Evolutionary conservation across 768 basidiomycete genomes (phyloP).

Genomic region (Holtermanniella nyarrowii): DNA sequence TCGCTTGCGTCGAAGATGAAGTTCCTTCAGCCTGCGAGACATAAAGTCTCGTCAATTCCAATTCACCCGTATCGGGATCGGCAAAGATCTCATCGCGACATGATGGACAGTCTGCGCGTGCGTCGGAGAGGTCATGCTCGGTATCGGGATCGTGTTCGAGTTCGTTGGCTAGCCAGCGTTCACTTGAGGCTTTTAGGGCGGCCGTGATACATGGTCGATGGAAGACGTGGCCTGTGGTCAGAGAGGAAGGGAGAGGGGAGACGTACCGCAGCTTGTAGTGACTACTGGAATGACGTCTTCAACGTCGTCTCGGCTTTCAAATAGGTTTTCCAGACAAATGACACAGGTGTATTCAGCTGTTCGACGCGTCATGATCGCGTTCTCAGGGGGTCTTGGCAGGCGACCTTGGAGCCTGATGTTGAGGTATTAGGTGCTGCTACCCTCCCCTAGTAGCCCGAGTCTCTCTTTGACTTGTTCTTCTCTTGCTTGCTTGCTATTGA

Average conservation of each 20-base stretch:
- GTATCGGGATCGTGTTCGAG: conserved; percentile 11
- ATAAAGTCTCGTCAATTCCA: conserved; percentile 19
- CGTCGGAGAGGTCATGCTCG: conserved; percentile 15
- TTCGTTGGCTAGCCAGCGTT: conserved; percentile 8
- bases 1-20: conserved; percentile 1
- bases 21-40: conserved; percentile 14
- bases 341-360: conserved; percentile 18
- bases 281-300: conserved; percentile 19
- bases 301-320: conserved; percentile 20
- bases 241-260: background rate
- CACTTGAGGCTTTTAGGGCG: conserved; percentile 20
- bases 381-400: no score
- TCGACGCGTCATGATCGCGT: no score
- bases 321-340: conserved; percentile 29
- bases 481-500: no score
- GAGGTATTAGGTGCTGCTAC: no score
- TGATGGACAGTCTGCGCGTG: conserved; percentile 20
- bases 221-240: conserved; percentile 24
- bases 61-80: conserved; percentile 21
- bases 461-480: no score
- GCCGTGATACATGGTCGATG: conserved; percentile 21
- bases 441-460: no score
- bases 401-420: no score
- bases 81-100: conserved; percentile 25
- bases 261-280: conserved; percentile 27